Evolutionary conservation across 106 monocot species (phyloP).

Genomic region (Dendrobium catenatum): DNA sequence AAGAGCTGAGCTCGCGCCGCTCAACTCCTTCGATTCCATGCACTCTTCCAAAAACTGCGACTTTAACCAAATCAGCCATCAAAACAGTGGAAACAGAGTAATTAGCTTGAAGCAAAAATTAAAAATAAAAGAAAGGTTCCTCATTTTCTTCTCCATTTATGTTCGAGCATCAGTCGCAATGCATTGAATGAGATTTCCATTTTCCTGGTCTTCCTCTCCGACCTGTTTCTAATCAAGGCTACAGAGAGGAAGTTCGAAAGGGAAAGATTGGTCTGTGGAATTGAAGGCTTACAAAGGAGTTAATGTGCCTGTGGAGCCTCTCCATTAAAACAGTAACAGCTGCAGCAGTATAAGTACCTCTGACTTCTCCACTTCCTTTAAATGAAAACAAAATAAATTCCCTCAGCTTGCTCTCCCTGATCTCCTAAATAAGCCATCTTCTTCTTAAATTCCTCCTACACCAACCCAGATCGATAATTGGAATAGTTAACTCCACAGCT

Average conservation of each 20-base stretch:
- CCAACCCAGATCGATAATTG: neutral
- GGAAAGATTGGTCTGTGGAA: neutral
- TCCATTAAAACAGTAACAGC: conserved; percentile 13
- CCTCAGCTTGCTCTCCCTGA: neutral
- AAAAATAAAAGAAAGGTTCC: neutral
- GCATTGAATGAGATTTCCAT: conserved; percentile 2
- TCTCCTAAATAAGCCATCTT: neutral
- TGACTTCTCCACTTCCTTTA: neutral
- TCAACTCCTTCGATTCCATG: conserved; percentile 3
- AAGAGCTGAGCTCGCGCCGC: neutral
- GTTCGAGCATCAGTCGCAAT: neutral
- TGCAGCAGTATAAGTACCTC: neutral
- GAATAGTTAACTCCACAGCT: too few relatives aligned
- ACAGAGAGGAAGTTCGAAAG: neutral
- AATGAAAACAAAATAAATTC: neutral
- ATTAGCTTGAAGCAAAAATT: neutral
- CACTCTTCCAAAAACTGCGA: neutral
- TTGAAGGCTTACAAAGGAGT: conserved; percentile 20
- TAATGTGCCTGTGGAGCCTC: conserved; percentile 19
- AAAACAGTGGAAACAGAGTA: neutral
- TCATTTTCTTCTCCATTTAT: neutral
- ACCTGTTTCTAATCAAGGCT: neutral
- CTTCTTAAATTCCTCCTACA: conserved; percentile 7
- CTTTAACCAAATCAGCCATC: conserved; percentile 3
- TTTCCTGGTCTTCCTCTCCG: neutral